These are phyloP conservation scores for Arthrobotrys iridis DNA, from an alignment of 2,329 filamentous ascomycete species.

Conservation along the genomic window DNA sequence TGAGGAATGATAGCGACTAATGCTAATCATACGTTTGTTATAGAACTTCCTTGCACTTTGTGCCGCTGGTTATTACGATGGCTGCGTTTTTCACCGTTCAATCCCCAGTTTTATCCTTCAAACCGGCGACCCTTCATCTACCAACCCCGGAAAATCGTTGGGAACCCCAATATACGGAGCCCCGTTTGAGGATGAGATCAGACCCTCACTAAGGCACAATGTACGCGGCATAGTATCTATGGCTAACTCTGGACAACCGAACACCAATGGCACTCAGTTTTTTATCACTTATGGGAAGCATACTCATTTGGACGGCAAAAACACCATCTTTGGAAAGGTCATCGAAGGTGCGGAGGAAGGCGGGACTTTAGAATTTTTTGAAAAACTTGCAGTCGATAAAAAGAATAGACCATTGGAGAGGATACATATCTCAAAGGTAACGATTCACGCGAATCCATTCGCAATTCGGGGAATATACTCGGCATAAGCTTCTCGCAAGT, in stretches of 20 bases:
- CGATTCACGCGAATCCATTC: slow-evolving; percentile 81
- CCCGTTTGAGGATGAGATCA: slow-evolving; percentile 82
- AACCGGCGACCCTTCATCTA: slow-evolving; percentile 72
- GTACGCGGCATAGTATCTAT: slow-evolving; percentile 77
- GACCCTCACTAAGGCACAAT: slow-evolving; percentile 74
- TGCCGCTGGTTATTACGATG: slow-evolving; percentile 79
- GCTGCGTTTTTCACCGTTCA: slow-evolving; percentile 79
- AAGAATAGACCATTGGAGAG: slow-evolving; percentile 77
- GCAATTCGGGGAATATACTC: slow-evolving; percentile 62
- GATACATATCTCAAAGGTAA: slow-evolving; percentile 74
- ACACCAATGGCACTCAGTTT: slow-evolving; percentile 81
- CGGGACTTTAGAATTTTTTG: slow-evolving; percentile 74
- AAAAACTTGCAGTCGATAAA: slow-evolving; percentile 77
- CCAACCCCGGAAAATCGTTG: slow-evolving; percentile 63
- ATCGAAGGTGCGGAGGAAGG: slow-evolving; percentile 70
- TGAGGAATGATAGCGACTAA: too few species aligned
- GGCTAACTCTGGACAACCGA: slow-evolving; percentile 76
- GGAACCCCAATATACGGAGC: slow-evolving; percentile 75
- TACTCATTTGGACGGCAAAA: slow-evolving; percentile 82
- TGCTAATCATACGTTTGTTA: background rate
- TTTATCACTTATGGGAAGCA: slow-evolving; percentile 82
- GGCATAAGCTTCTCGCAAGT: too few species aligned
- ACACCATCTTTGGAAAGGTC: slow-evolving; percentile 80
- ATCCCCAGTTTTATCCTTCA: slow-evolving; percentile 85
- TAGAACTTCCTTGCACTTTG: slow-evolving; percentile 89